Percentiles rank a stretch among this genome's conserved stretches.
phyloP scores from a whole-genome alignment of 2,329 filamentous ascomycete genomes.

The Raffaelea arxii region DNA sequence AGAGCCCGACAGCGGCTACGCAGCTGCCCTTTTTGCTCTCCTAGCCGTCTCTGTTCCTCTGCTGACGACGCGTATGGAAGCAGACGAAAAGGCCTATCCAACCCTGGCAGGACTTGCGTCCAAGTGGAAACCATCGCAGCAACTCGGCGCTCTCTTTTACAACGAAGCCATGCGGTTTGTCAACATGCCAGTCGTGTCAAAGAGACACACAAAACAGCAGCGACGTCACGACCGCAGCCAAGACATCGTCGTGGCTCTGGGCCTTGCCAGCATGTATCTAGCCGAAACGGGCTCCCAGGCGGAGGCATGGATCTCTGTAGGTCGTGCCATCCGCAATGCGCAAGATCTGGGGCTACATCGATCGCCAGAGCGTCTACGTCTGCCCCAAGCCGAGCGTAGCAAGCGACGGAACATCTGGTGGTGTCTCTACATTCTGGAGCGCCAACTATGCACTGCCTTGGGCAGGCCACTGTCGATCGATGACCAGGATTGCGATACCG shows the following conservation, averaged over 20 bases:
- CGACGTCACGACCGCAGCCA: neutral
- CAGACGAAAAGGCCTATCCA: neutral
- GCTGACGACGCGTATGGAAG: neutral
- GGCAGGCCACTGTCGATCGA: neutral
- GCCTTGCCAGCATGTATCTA: neutral
- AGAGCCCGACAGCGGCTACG: neutral
- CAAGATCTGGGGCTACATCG: neutral
- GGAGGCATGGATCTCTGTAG: neutral
- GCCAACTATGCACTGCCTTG: neutral
- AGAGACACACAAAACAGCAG: neutral
- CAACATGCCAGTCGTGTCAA: neutral
- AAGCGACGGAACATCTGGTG: neutral
- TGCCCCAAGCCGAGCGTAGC: neutral
- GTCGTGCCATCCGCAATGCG: neutral
- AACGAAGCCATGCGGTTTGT: neutral
- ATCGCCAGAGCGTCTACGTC: neutral
- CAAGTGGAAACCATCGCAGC: neutral
- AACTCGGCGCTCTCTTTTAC: neutral
- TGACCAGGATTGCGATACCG: neutral
- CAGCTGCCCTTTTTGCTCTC: neutral
- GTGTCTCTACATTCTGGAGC: slow-evolving; percentile 1
- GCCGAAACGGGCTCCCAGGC: neutral
- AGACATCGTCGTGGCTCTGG: neutral
- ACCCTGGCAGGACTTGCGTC: neutral
- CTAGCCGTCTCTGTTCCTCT: neutral